These are phyloP conservation scores for Talaromyces verruculosus DNA, from an alignment of 2,329 filamentous ascomycete genomes.

Conservation along the genomic window DNA sequence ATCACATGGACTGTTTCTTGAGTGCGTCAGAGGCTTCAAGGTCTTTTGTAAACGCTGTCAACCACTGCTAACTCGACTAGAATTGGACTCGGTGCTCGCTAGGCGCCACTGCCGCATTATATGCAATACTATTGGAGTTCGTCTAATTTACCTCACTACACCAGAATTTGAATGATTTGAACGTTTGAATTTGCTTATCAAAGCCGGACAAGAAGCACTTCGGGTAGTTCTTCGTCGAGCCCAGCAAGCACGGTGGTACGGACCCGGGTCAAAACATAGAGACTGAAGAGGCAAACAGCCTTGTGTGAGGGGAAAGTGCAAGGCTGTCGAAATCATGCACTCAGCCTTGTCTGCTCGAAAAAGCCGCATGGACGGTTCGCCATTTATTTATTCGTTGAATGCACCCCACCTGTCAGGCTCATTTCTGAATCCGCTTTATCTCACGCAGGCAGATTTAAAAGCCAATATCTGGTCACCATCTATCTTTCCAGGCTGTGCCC, in stretches of 20 bases:
- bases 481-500: not conserved
- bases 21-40: not conserved
- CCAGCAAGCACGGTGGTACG: not conserved
- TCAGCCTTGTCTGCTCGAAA: not conserved
- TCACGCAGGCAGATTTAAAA: not conserved
- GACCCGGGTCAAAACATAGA: not conserved
- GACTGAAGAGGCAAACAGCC: not conserved
- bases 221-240: not conserved
- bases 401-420: constrained; percentile 2
- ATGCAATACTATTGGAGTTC: not conserved
- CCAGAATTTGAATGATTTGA: not conserved
- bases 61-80: not conserved
- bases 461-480: not conserved
- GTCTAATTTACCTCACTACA: not conserved
- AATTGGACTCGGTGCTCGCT: not conserved
- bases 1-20: not conserved
- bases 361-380: not conserved
- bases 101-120: not conserved
- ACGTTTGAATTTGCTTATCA: not conserved
- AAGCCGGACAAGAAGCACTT: not conserved
- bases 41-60: not conserved
- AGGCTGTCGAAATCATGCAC: not conserved
- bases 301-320: not conserved
- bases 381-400: not conserved
- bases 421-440: not conserved